Evolutionary conservation across 1,284 basidiomycete genomes (phyloP), one percentile per base, ranked within the genome.

Genomic region (Xerocomus cyaneibrunnescens): DNA sequence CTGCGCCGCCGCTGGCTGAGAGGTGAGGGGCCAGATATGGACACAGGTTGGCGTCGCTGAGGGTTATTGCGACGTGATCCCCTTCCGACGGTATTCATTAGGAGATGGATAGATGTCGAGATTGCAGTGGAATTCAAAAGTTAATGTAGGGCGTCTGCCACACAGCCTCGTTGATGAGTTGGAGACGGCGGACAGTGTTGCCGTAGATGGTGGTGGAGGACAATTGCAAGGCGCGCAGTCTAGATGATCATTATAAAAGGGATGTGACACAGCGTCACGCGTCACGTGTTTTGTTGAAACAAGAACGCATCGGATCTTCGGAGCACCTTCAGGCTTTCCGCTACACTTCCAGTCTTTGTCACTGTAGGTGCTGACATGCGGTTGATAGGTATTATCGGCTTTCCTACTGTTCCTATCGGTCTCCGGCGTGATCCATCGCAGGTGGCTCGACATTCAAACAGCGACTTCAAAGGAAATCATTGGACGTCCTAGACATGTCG

Each of bases 41-140:
- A 10, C 7, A 14, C 30, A 19, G 54, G 56, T 40, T 55, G 59
- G 37, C 61, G 65, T 50, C 66, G 51, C 50, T 57, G 55, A 36
- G 32, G 30, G 30, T 59, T 65, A 28, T 41, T 66, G 23, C 66
- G 62, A 50, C 67, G 60, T 31, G 55, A 52, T 30, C 51, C 60
- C 39, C 66, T 65, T 14, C 54, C 30, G 23, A 59, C n/a, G 41
- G 57, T 58, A 43, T 55, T 64, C 62, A 64, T 64, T 25, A 44
- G 45, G 37, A 45, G 46, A 21, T 30, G 19, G 28, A 12, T 21
- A 30, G 39, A 14, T 25, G 16, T n/a, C 7, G 8, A 34, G 13
- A 25, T 51, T 57, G 32, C 7, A 27, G 17, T 10, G 3, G 19
- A 13, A 14, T 38, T 59, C 37, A 60, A 30, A 36, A 23, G 25